Evolutionary conservation across 371 early-diverging fungal species (phyloP).

Genomic region (Mortierella sp.): DNA sequence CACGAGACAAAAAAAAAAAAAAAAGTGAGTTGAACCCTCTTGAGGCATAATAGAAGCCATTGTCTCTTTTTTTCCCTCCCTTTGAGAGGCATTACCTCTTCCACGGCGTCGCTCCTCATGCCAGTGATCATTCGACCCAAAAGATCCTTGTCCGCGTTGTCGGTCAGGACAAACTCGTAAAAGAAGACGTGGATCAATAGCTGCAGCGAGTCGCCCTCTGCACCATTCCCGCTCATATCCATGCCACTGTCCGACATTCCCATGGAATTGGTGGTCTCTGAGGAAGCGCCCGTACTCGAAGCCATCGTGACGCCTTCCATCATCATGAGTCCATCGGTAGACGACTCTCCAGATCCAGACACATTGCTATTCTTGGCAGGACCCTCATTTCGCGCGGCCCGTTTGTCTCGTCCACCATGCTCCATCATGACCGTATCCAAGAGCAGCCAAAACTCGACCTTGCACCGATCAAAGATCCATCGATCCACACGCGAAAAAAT

Average conservation of each 20-base stretch:
- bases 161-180: conserved; percentile 61
- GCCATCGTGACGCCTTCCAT: conserved; percentile 43
- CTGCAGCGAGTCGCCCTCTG: conserved; percentile 53
- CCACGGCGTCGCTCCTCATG: conserved; percentile 42
- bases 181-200: conserved; percentile 66
- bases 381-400: not conserved
- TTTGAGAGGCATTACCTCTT: conserved; percentile 26
- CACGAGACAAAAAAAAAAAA: not conserved
- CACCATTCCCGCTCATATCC: conserved; percentile 1
- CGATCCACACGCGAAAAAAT: conserved; percentile 65
- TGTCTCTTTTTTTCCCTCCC: not conserved
- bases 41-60: not conserved
- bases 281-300: not conserved
- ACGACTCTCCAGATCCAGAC: not conserved
- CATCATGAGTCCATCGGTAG: conserved; percentile 30
- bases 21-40: not conserved
- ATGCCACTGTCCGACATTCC: not conserved
- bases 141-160: conserved; percentile 53
- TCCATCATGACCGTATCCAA: conserved; percentile 64
- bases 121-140: conserved; percentile 50
- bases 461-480: conserved; percentile 71
- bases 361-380: conserved; percentile 1
- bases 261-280: not conserved
- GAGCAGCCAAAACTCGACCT: conserved; percentile 67
- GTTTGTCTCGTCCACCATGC: conserved; percentile 20